Evolutionary conservation across 1,139 yeast species (phyloP).

Genomic region (Hanseniaspora uvarum): DNA sequence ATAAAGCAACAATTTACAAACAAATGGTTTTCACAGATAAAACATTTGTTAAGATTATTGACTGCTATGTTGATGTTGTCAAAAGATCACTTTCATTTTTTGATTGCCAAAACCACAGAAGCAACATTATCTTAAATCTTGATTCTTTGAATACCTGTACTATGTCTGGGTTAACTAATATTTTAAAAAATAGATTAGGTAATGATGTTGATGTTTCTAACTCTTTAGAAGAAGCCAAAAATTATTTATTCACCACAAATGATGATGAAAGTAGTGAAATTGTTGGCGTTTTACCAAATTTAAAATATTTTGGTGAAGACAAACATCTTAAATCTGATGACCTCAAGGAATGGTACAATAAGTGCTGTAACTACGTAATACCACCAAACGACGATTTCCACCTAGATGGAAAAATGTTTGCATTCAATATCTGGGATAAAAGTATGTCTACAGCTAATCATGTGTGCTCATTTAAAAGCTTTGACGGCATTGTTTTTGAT

Average conservation of each 20-base stretch:
- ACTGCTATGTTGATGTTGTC: neutral
- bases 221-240: neutral
- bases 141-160: neutral
- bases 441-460: neutral
- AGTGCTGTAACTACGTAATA: neutral
- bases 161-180: neutral
- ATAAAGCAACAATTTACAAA: neutral
- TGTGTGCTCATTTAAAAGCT: neutral
- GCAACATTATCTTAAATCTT: neutral
- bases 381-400: neutral
- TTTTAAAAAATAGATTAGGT: neutral
- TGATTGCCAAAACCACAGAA: neutral
- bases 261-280: neutral
- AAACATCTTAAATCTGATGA: neutral
- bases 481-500: neutral
- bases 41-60: neutral
- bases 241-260: neutral
- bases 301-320: neutral
- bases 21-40: neutral
- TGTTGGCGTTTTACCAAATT: neutral
- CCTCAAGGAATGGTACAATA: neutral
- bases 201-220: neutral
- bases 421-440: neutral
- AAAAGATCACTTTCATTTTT: neutral
- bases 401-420: neutral